Evolutionary conservation across 108 stramenopile genomes (phyloP), one percentile per base, ranked within the genome.

Genomic region (Conticribra weissflogii): DNA sequence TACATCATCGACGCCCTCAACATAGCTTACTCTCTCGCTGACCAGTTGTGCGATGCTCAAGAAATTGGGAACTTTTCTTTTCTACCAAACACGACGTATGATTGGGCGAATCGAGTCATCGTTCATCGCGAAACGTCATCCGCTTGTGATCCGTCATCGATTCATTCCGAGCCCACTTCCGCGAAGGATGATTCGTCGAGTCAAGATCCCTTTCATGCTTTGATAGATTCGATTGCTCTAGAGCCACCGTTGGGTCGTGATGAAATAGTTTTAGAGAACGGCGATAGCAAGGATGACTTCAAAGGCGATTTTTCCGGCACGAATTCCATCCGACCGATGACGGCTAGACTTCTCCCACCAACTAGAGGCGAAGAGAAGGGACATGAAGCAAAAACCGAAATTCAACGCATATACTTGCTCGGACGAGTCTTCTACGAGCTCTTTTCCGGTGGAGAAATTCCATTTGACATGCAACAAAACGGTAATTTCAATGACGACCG

Each of bases 341-440:
- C n/a, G n/a, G n/a, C n/a, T n/a, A n/a, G n/a, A n/a, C n/a, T n/a
- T n/a, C n/a, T n/a, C n/a, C n/a, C n/a, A n/a, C n/a, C n/a, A 12
- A n/a, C n/a, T n/a, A 41, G 12, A 41, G 12, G 12, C 12, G 36
- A 41, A 9, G 36, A 41, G 12, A 5, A 41, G 8, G 36, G 12
- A 41, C 8, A 12, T 9, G 8, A 12, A 9, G 8, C 12, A 41
- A 5, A 41, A 41, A 12, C 5, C 12, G 36, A 41, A 41, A 41
- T 12, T 12, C 56, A 57, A 57, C 56, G 29, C 3, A 57, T 57
- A 16, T 57, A 30, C 28, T 57, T 17, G 12, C 56, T 57, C 15
- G 56, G 56, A 31, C 56, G 30, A n/a, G 30, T 57, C 17, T 57
- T 57, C 28, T 57, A 57, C 19, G 56, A 57, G 28, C 29, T 57